phyloP scores from a whole-genome alignment of 2,329 filamentous ascomycete genomes.

The Cytospora piceae region DNA sequence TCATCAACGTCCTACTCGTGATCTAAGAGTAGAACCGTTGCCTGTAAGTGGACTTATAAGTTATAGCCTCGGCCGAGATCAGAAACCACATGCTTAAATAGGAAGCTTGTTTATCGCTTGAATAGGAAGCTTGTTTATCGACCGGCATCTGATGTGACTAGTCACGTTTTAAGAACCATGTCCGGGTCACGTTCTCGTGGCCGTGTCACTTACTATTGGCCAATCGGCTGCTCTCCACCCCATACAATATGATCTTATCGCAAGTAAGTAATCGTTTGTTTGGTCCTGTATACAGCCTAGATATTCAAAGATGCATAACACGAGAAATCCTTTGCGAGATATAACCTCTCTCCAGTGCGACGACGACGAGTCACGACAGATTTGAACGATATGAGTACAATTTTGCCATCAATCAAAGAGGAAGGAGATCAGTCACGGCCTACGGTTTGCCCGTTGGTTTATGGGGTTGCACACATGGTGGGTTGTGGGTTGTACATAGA shows the following conservation, averaged over 20 bases:
- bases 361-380: slow-evolving; percentile 15
- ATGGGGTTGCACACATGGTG: not conserved
- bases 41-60: not conserved
- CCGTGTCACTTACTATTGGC: no score
- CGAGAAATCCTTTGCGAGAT: not conserved
- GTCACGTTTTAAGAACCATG: not conserved
- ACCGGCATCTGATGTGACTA: not conserved
- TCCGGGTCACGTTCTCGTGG: not conserved
- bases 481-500: not conserved
- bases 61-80: not conserved
- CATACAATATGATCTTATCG: not conserved
- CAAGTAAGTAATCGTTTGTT: not conserved
- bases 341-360: slow-evolving; percentile 8
- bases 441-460: no score
- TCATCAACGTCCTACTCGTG: not conserved
- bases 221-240: not conserved
- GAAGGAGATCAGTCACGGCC: not conserved
- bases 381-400: not conserved
- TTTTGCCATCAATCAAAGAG: not conserved
- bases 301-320: not conserved
- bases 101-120: no score
- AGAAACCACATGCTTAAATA: not conserved
- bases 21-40: not conserved
- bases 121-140: no score
- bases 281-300: no score